phyloP scores from a whole-genome alignment of 129 eudicot species.

The Chrysanthemum seticuspe region DNA sequence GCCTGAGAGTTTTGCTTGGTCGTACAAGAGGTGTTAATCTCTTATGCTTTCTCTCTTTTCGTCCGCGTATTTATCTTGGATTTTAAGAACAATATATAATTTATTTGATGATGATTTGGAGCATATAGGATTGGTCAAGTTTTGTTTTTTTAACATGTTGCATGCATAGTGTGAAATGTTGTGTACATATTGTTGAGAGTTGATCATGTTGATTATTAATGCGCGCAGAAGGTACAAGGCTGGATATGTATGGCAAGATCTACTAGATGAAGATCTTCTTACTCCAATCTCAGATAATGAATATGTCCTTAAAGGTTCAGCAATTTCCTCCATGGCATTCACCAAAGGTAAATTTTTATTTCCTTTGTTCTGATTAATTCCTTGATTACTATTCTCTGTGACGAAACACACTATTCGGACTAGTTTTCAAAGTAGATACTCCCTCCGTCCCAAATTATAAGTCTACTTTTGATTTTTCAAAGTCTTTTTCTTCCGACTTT shows the following conservation, averaged over 20 bases:
- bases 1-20: no score
- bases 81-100: no score
- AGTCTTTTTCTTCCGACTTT: no score
- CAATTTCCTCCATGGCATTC: conserved; percentile 35
- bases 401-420: neutral
- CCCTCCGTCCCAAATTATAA: no score
- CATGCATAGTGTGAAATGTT: neutral
- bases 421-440: no score
- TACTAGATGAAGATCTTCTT: conserved; percentile 66
- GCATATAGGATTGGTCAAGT: no score
- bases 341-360: conserved; percentile 27
- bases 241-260: conserved; percentile 72
- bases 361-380: neutral
- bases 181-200: neutral
- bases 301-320: conserved; percentile 71
- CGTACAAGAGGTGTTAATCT: no score
- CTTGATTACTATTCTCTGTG: neutral
- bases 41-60: no score
- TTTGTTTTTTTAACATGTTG: neutral
- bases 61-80: no score
- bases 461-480: no score
- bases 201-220: conserved; percentile 1
- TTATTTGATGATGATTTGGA: neutral
- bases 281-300: conserved; percentile 67
- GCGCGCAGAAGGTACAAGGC: conserved; percentile 52